A percentile compares a stretch with the other conserved stretches of the same genome.
These are phyloP conservation scores for Phytophthora megakarya DNA, from an alignment of 352 stramenopile species.

Conservation along the genomic window DNA sequence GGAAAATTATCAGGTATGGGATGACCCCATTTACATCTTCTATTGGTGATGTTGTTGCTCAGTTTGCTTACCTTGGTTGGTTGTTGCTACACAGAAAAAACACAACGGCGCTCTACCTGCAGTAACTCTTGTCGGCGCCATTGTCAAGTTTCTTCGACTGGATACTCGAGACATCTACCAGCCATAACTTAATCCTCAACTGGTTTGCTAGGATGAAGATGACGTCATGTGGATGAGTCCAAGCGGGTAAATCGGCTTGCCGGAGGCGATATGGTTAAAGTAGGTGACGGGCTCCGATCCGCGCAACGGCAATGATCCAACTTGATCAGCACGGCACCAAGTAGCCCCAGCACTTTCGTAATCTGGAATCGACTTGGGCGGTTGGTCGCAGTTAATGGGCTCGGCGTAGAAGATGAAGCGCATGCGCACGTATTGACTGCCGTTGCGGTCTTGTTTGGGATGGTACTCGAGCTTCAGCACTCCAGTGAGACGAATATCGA, in stretches of 20 bases:
- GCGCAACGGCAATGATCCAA: constrained; percentile 65
- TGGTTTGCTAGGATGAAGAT: constrained; percentile 28
- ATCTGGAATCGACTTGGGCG: constrained; percentile 87
- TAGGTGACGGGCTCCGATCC: constrained; percentile 76
- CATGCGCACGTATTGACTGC: constrained; percentile 82
- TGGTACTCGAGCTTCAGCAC: constrained; percentile 88
- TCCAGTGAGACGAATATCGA: constrained; percentile 80
- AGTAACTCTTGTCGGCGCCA: constrained; percentile 56
- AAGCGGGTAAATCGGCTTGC: constrained; percentile 78
- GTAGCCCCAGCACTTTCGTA: constrained; percentile 85
- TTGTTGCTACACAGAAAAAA: constrained; percentile 48
- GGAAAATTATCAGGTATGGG: constrained; percentile 66
- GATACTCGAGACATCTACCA: constrained; percentile 68
- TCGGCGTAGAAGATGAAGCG: constrained; percentile 87
- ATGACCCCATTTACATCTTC: constrained; percentile 14
- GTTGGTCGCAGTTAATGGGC: constrained; percentile 74
- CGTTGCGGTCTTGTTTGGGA: constrained; percentile 73
- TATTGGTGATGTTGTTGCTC: constrained; percentile 21
- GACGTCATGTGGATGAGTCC: constrained; percentile 75
- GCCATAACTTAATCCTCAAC: constrained; percentile 29
- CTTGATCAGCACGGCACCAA: constrained; percentile 78
- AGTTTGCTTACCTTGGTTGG: background rate
- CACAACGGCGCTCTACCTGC: constrained; percentile 66
- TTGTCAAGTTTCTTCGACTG: constrained; percentile 75
- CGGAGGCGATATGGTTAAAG: constrained; percentile 72